Base-by-base conservation (phyloP, 2,329 filamentous ascomycete genomes). In the Niveomyces coronatus region DNA sequence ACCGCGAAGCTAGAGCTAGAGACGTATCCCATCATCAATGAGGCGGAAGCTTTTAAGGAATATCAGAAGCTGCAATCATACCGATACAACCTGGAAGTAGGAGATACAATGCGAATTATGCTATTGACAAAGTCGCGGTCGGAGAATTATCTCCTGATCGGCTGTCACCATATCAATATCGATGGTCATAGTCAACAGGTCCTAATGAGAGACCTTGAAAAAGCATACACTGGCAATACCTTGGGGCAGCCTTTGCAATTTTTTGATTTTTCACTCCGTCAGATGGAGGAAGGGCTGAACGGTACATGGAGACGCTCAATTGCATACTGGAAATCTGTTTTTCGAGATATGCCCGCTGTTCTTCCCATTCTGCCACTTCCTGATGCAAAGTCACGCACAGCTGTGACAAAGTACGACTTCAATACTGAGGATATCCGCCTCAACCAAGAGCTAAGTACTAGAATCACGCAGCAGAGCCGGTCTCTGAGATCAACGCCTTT, bases 111-210 rank as follows among this genome's bases (percentile, higher is more conserved):
- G 4, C 45, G 52, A 9, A 44, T 64, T 2, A 24, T 48, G 7
- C 47, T 65, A 4, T 45, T 67, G 5, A 42, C 56, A 1, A 44
- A 55, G 4, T 54, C 56, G 0, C 41, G 52, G 0, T 47, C 56
- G 0, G 40, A 51, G 0, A 47, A 49, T 9, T 0, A 37, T 1
- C 61, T 68, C 41, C 41, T 72, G 4, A 27, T 75, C 0, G 52
- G 53, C 1, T 58, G 56, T 31, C 68, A 72, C 41, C 68, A 73
- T 45, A 71, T 74, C 26, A 51, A 57, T 23, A 60, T 74, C 56
- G 71, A 75, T 43, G 67, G 63, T 1, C 43, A 62, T 26, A 66
- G 65, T 31, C 59, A 59, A 4, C 45, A 63, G 9, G 44, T 71
- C 3, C 52, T 74, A 14, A 39, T 68, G 10, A 19, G 43, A 0